Evolutionary conservation across 352 stramenopile species (phyloP).

Genomic region (Pythium periplocum): DNA sequence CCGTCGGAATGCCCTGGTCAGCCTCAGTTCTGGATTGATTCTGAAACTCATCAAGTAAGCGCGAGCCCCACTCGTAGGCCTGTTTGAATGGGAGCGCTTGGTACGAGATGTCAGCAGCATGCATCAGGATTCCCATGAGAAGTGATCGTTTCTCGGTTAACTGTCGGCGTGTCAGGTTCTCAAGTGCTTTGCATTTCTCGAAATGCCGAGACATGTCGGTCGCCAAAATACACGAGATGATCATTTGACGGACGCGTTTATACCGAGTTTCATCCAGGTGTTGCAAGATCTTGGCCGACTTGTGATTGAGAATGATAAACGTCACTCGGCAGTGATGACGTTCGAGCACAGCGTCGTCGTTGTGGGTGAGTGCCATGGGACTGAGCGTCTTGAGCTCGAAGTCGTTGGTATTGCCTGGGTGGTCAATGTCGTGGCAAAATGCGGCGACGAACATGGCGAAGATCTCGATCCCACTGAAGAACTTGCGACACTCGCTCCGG

Average conservation of each 20-base stretch:
- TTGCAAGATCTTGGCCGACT: conserved; percentile 68
- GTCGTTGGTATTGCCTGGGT: conserved; percentile 79
- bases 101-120: conserved; percentile 65
- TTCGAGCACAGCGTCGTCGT: conserved; percentile 80
- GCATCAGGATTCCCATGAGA: conserved; percentile 66
- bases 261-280: conserved; percentile 46
- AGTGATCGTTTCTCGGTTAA: conserved; percentile 49
- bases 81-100: conserved; percentile 48
- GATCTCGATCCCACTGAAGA: conserved; percentile 59
- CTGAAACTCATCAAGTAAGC: conserved; percentile 70
- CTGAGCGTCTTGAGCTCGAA: conserved; percentile 78
- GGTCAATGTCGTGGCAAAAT: conserved; percentile 80
- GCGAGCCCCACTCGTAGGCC: conserved; percentile 44
- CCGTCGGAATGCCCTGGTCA: conserved; percentile 38
- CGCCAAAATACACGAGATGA: conserved; percentile 66
- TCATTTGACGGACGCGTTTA: conserved; percentile 48
- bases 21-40: conserved; percentile 49
- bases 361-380: conserved; percentile 78
- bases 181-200: conserved; percentile 60
- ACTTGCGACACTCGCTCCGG: conserved; percentile 47
- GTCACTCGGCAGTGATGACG: conserved; percentile 74
- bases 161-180: conserved; percentile 51
- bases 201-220: conserved; percentile 81
- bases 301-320: conserved; percentile 73
- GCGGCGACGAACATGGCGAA: conserved; percentile 70